A percentile compares a stretch with the other conserved stretches of the same genome.
Evolutionary conservation across 306 rosid genomes (phyloP).

Genomic region (Cucumis hystrix): DNA sequence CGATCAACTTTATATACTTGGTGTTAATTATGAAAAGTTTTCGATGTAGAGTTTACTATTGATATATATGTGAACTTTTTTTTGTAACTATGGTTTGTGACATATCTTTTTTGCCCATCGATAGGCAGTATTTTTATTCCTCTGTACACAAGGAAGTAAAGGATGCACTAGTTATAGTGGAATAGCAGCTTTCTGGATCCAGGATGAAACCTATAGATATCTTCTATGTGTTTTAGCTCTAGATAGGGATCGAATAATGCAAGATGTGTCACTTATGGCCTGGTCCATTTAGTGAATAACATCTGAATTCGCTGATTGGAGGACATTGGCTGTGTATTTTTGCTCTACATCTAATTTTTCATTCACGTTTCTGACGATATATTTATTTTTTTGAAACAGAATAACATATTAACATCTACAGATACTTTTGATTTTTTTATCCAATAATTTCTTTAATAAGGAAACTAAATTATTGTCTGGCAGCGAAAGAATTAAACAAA

Average conservation of each 20-base stretch:
- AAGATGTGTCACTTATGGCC: neutral
- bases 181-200: neutral
- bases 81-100: neutral
- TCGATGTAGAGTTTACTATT: neutral
- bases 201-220: neutral
- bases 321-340: neutral
- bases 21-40: neutral
- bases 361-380: neutral
- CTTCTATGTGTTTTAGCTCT: neutral
- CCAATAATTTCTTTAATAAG: neutral
- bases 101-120: neutral
- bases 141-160: neutral
- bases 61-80: neutral
- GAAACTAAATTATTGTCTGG: neutral
- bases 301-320: neutral
- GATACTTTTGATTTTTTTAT: neutral
- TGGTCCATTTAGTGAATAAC: neutral
- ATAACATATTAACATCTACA: neutral
- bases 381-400: neutral
- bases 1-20: neutral
- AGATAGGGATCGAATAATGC: neutral
- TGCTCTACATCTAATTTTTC: neutral
- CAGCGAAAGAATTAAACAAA: conserved; percentile 77
- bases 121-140: neutral
- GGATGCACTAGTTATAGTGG: neutral